Evolutionary conservation across 306 rosid genomes (phyloP), one percentile per base, ranked within the genome.

Genomic region (Pterocarpus macrocarpus): DNA sequence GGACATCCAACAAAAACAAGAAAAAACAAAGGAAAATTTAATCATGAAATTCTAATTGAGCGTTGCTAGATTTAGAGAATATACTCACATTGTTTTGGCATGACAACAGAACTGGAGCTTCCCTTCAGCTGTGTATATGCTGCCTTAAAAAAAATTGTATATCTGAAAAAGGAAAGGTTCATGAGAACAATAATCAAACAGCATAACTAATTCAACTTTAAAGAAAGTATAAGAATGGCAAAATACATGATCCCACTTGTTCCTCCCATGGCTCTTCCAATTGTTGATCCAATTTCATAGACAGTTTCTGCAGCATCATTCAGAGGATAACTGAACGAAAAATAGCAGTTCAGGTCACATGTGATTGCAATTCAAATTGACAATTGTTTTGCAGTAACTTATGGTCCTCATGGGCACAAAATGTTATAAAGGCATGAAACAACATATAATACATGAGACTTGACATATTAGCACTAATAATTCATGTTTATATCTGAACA

Each of bases 241-340:
- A 64, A 62, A 80, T 91, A 95, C 99, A 95, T 71, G 80, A 90
- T 92, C 87, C 99, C 99, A 80, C 99, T 90, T 55, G 98, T 95
- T 83, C 99, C 97, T 53, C 98, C 99, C 99, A 95, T 95, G 73
- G 89, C 90, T 90, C 89, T 88, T 85, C 90, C 82, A 71, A 95
- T 82, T 69, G 98, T 87, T 43, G 92, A 88, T 72, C 94, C 99
- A 77, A 95, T 89, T 87, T 91, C 98, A 57, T 87, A 75, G 44
- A 90, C 86, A 70, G 99, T 95, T 88, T 91, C 98, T 5, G 92
- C 92, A 52, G 94, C 97, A 85, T 93, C 93, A 86, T 93, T 93
- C 82, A 95, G 92, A 71, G 99, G 98, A 89, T 95, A 95, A 85
- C 98, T 95, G 62, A 77, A 77, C 34, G 72, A 69, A 78, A 52